phyloP scores from a whole-genome alignment of 495 filamentous ascomycete genomes.

The Penicillium atrosanguineum region DNA sequence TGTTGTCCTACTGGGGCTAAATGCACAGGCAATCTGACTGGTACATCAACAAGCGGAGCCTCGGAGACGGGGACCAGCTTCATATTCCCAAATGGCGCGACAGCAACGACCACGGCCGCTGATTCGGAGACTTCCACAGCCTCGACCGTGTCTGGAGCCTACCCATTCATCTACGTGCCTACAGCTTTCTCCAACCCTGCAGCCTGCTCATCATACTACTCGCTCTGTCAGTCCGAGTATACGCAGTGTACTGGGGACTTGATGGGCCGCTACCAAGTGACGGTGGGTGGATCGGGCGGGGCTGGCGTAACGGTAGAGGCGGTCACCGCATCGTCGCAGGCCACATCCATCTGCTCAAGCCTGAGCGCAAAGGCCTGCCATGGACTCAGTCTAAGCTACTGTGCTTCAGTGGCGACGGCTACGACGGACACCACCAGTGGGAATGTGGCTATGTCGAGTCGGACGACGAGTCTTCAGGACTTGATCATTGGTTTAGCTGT shows the following conservation, averaged over 20 bases:
- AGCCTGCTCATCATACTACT: slow-evolving; percentile 66
- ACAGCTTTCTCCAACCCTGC: slow-evolving; percentile 62
- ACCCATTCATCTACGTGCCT: slow-evolving; percentile 64
- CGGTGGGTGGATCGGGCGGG: slow-evolving; percentile 39
- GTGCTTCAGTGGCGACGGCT: slow-evolving; percentile 40
- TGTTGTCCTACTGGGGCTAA: slow-evolving; percentile 62
- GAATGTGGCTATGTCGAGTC: slow-evolving; percentile 26
- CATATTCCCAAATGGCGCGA: slow-evolving; percentile 33
- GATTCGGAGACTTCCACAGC: slow-evolving; percentile 40
- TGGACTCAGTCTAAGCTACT: slow-evolving; percentile 54
- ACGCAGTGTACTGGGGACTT: slow-evolving; percentile 59
- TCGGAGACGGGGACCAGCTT: slow-evolving; percentile 32
- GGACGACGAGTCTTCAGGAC: slow-evolving; percentile 38
- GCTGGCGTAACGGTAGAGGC: slow-evolving; percentile 65
- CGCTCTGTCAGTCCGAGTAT: slow-evolving; percentile 63
- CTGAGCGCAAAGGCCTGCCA: slow-evolving; percentile 60
- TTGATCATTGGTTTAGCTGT: slow-evolving; percentile 40
- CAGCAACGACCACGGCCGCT: slow-evolving; percentile 30
- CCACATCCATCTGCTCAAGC: slow-evolving; percentile 64
- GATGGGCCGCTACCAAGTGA: slow-evolving; percentile 47
- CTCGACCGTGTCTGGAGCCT: slow-evolving; percentile 45
- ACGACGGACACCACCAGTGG: slow-evolving; percentile 30
- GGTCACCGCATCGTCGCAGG: slow-evolving; percentile 47
- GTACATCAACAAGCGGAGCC: slow-evolving; percentile 21
- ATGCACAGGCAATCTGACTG: slow-evolving; percentile 59